A percentile compares a stretch with the other conserved stretches of the same genome.
phyloP scores from a whole-genome alignment of 2,329 filamentous ascomycete species.

The Talaromyces sp. region DNA sequence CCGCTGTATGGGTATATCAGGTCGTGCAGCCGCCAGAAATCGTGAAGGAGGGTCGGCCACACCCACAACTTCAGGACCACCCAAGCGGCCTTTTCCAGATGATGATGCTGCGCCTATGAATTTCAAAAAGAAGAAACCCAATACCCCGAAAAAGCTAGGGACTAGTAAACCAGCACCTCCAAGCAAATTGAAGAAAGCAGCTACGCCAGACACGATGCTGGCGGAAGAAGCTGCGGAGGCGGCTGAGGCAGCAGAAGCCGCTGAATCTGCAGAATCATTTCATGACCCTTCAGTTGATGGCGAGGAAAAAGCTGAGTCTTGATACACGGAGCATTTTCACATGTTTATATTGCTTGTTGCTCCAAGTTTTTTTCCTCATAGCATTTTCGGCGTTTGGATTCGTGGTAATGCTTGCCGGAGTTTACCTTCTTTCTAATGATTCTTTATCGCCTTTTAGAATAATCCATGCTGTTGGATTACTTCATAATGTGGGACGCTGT shows the following conservation, averaged over 20 bases:
- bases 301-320: slow-evolving; percentile 36
- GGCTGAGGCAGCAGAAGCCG: slow-evolving; percentile 9
- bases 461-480: neutral
- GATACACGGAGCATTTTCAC: slow-evolving; percentile 20
- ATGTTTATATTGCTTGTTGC: slow-evolving; percentile 11
- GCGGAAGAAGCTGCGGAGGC: slow-evolving; percentile 30
- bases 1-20: slow-evolving; percentile 58
- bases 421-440: neutral
- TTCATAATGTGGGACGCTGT: neutral
- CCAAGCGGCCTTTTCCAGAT: slow-evolving; percentile 36
- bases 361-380: slow-evolving; percentile 9
- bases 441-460: neutral
- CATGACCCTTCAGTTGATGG: slow-evolving; percentile 17
- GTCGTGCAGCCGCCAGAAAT: slow-evolving; percentile 49
- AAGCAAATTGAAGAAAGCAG: slow-evolving; percentile 43
- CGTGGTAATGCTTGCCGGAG: slow-evolving; percentile 6
- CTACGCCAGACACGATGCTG: slow-evolving; percentile 34
- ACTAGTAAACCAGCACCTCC: slow-evolving; percentile 35
- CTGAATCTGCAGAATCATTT: slow-evolving; percentile 11
- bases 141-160: slow-evolving; percentile 36
- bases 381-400: slow-evolving; percentile 18
- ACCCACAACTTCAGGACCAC: slow-evolving; percentile 21
- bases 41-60: slow-evolving; percentile 32
- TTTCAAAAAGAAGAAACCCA: slow-evolving; percentile 49
- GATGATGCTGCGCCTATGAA: slow-evolving; percentile 46